Evolutionary conservation across 768 basidiomycete genomes (phyloP).

Genomic region (Tulasnella sp.): DNA sequence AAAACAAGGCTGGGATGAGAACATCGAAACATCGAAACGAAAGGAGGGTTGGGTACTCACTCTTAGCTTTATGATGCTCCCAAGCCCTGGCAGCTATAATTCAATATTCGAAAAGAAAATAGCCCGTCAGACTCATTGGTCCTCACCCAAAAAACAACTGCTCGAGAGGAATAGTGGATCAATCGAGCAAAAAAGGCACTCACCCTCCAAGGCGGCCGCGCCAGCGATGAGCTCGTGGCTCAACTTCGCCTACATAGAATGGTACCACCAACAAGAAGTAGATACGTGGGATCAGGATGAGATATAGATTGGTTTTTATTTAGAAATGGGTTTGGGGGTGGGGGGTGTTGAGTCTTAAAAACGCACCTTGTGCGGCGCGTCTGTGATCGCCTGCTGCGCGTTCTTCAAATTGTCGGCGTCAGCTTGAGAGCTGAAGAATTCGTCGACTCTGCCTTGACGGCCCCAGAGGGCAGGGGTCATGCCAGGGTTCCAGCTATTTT

Average conservation of each 20-base stretch:
- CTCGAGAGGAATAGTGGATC: neutral
- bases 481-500: neutral
- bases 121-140: neutral
- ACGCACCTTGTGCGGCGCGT: conserved; percentile 11
- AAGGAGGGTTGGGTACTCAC: neutral
- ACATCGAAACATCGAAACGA: neutral
- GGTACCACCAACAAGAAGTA: too few species aligned
- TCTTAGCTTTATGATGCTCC: conserved; percentile 1
- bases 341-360: too few species aligned
- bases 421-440: neutral
- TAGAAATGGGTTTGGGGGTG: too few species aligned
- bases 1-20: neutral
- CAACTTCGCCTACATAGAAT: conserved; percentile 4
- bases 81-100: conserved; percentile 6
- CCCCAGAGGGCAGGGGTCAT: conserved; percentile 2
- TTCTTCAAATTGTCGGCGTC: neutral
- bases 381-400: conserved; percentile 1
- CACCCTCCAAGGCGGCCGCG: conserved; percentile 14
- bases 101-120: neutral
- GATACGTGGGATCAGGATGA: too few species aligned
- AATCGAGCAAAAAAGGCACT: neutral
- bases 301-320: too few species aligned
- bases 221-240: conserved; percentile 15
- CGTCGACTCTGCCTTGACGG: neutral
- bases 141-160: neutral